Conservation (phyloP, 148 eudicot species). For the Silene conica region DNA sequence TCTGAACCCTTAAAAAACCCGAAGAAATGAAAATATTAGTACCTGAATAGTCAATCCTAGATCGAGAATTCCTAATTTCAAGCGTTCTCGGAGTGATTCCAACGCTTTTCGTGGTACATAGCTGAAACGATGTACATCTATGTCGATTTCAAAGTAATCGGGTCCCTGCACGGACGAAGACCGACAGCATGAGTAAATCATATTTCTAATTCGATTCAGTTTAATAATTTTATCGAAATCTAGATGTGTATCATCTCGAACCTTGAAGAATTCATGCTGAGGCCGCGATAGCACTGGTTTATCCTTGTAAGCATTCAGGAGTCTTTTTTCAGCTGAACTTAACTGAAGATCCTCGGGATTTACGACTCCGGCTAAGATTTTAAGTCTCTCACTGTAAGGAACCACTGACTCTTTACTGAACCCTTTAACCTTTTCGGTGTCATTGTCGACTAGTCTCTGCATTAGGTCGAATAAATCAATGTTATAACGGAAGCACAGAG, state of each 20-base stretch:
- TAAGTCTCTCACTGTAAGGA: conserved; percentile 83
- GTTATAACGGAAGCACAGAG: too few species aligned
- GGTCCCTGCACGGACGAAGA: conserved; percentile 47
- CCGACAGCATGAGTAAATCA: not conserved
- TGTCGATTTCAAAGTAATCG: conserved; percentile 85
- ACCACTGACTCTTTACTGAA: conserved; percentile 51
- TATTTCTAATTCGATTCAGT: not conserved
- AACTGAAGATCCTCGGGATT: conserved; percentile 82
- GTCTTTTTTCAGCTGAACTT: conserved; percentile 75
- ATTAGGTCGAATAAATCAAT: not conserved
- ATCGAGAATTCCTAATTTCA: conserved; percentile 64
- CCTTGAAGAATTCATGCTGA: conserved; percentile 76
- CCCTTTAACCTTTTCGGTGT: conserved; percentile 56
- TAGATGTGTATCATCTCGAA: conserved; percentile 14
- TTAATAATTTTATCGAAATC: not conserved
- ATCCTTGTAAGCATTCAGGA: conserved; percentile 73
- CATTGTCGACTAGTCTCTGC: conserved; percentile 64
- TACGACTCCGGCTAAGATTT: conserved; percentile 63
- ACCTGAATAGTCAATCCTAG: conserved; percentile 89
- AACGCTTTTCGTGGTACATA: conserved; percentile 80
- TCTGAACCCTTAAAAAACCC: not conserved
- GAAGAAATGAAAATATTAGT: not conserved
- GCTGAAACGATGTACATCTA: conserved; percentile 89
- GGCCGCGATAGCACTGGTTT: conserved; percentile 96
- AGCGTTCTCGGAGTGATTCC: conserved; percentile 66